phyloP scores from a whole-genome alignment of 2,329 filamentous ascomycete genomes.

The Alternaria conjuncta region DNA sequence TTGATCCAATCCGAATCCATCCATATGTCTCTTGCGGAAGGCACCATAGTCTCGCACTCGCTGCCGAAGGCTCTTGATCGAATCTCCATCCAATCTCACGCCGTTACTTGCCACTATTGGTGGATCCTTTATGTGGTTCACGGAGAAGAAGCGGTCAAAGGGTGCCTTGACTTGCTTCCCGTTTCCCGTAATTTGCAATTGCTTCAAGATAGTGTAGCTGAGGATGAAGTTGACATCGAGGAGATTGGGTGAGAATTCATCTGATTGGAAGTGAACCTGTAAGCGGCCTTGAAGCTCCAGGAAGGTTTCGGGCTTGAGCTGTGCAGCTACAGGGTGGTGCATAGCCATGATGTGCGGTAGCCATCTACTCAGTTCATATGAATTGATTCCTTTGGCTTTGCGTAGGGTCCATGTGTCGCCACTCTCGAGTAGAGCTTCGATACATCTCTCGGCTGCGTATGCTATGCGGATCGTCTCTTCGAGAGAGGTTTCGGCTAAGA shows the following conservation, averaged over 20 bases:
- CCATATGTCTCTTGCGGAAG: neutral
- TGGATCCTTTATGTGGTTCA: neutral
- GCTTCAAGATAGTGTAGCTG: constrained; percentile 16
- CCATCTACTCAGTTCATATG: constrained; percentile 21
- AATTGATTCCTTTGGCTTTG: neutral
- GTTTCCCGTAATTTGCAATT: neutral
- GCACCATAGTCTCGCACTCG: constrained; percentile 11
- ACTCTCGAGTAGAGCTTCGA: neutral
- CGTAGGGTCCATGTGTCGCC: constrained; percentile 1
- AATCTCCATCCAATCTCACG: neutral
- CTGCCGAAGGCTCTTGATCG: neutral
- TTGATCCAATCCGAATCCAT: constrained; percentile 8
- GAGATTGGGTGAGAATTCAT: constrained; percentile 8
- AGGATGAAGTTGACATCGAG: constrained; percentile 24
- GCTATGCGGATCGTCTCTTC: constrained; percentile 21
- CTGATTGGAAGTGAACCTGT: neutral
- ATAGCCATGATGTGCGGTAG: constrained; percentile 29
- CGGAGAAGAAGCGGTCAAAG: neutral
- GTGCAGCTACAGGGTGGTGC: constrained; percentile 17
- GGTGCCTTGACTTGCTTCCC: neutral
- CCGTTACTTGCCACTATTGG: neutral
- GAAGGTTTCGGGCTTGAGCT: constrained; percentile 18
- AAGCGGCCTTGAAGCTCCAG: constrained; percentile 18
- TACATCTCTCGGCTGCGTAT: constrained; percentile 20
- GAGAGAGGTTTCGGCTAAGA: constrained; percentile 7